phyloP scores from a whole-genome alignment of 345 rosid genomes.

The Hibiscus syriacus region DNA sequence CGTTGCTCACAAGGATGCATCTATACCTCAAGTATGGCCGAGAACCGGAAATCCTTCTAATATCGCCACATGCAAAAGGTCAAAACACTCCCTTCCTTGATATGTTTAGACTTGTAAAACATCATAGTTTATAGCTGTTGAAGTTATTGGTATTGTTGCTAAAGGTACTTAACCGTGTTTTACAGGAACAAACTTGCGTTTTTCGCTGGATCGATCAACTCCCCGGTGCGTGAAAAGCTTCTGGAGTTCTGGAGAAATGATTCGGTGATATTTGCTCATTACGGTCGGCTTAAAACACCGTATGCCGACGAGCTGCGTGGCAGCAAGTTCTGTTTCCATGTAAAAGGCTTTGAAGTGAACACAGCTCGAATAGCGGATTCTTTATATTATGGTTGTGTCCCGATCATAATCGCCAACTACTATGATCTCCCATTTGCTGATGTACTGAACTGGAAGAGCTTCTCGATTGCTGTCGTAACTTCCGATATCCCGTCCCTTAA shows the following conservation, averaged over 20 bases:
- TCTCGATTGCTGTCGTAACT: conserved; percentile 38
- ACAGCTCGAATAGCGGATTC: conserved; percentile 55
- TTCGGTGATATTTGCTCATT: conserved; percentile 38
- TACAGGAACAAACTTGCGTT: conserved; percentile 52
- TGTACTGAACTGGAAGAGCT: conserved; percentile 45
- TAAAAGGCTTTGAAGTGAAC: conserved; percentile 62
- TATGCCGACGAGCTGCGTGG: conserved; percentile 41
- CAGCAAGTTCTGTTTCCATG: conserved; percentile 62
- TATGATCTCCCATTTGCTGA: conserved; percentile 51
- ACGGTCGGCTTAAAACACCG: conserved; percentile 43
- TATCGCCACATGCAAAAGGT: conserved; percentile 44
- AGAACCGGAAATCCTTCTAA: conserved; percentile 39
- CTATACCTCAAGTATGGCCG: conserved; percentile 62
- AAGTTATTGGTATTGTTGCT: not conserved
- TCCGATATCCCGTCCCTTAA: conserved; percentile 44
- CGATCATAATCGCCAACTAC: conserved; percentile 49
- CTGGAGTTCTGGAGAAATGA: conserved; percentile 44
- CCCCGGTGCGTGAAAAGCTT: conserved; percentile 50
- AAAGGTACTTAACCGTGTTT: not conserved
- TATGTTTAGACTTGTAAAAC: not conserved
- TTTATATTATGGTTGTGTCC: conserved; percentile 42
- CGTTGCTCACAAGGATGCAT: conserved; percentile 46
- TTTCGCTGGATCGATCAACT: conserved; percentile 53
- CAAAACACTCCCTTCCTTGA: not conserved
- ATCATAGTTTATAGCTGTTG: not conserved